Base-by-base conservation (phyloP, 306 rosid species). In the Malus fusca region DNA sequence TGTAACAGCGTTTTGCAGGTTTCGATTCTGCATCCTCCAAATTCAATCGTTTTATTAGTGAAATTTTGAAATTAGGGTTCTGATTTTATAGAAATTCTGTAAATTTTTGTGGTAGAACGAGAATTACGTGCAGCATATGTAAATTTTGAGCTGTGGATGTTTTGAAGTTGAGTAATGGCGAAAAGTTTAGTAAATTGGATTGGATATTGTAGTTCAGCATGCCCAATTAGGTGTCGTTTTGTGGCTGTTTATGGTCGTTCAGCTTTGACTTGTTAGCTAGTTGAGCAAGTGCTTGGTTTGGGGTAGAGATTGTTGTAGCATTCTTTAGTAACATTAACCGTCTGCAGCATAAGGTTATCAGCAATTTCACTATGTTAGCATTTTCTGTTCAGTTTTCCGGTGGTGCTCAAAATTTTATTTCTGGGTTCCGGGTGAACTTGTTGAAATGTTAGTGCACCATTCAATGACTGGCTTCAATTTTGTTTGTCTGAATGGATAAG, bases 1-100 rank as follows among this genome's bases (percentile, higher is more conserved):
- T 96, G 99, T 78, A 96, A 96, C 80, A 96, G 99, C 84, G 99
- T 92, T 40, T 87, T 96, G 91, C 99, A 96, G 99, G 98, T 93
- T 82, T 62, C 43, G 14, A 25, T 15, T 28, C 55, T 23, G 25
- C 48, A 44, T 17, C 46, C 22, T 1, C 51, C 30, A 15, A 43
- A 33, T 53, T 76, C 22, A 19, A 33, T 73, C 26, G 5, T 37
- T 76, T 76, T n/a, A n/a, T 66, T 14, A 11, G 22, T 1, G 11
- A 17, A 11, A 22, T 26, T 69, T 66, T 28, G 30, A 12, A 74
- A 37, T 84, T 58, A 72, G 75, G 66, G 62, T 73, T n/a, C 52
- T 42, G 58, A 70, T 74, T 56, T 28, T 26, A 1, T 59, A 13
- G 48, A 3, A 1, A 28, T 28, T 74, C 11, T 22, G n/a, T 62